Base-by-base conservation (phyloP, 768 basidiomycete genomes). In the Filobasidium wieringae region DNA sequence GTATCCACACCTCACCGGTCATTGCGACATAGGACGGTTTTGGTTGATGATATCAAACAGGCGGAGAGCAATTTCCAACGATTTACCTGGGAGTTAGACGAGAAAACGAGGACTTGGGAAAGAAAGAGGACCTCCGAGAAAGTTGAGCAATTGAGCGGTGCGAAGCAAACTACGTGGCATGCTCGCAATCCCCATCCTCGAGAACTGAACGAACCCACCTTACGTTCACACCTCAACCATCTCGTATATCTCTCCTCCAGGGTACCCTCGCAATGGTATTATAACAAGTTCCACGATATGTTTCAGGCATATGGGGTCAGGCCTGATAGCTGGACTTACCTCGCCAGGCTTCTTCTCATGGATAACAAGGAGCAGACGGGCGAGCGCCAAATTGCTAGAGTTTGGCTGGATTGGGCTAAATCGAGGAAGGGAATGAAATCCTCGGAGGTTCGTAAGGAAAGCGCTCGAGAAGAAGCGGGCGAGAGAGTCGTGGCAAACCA, bases 171-270 rank as follows among this genome's bases (percentile, higher is more conserved):
- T 19, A 17, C 33, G 12, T n/a, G 22, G 33, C 17, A 14, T 14
- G 4, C 14, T 17, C 27, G 51, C 30, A 12, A 55, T 40, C 30
- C 37, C 5, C 32, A 39, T 19, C 54, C n/a, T 1, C 17, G 29
- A n/a, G 36, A 34, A 29, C 2, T 82, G 86, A 15, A 86, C 79
- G 45, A 85, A 74, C 70, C 77, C 82, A 58, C 84, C 82, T 34
- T 85, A 74, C 84, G 85, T 84, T 29, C 56, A 24, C 55, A 61
- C 49, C 39, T 65, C 32, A 64, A 66, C 49, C 64, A 67, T 34
- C 22, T 67, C 45, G 57, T 69, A 17, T 69, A 69, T 41, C 58
- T 69, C 19, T 55, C 56, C n/a, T 63, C 68, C 4, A 34, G 61
- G 17, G 56, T 59, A 2, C 54, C 54, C 1, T 53, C 57, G 14